Percentiles rank a stretch among this genome's conserved stretches.
phyloP scores from a whole-genome alignment of 129 eudicot genomes.

The Calendula officinalis region DNA sequence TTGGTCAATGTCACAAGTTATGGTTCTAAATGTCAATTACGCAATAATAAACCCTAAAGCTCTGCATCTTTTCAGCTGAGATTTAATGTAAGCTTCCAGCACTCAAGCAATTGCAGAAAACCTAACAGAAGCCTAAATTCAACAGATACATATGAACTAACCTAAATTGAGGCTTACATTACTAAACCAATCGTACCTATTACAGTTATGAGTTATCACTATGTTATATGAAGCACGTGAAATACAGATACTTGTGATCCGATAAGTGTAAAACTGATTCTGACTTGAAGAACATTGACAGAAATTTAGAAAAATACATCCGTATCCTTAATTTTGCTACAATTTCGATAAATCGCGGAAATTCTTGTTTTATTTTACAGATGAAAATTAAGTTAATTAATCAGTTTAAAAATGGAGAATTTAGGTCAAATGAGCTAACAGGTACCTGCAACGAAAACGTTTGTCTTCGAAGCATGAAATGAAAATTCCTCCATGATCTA shows the following conservation, averaged over 20 bases:
- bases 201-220: not conserved
- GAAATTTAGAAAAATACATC: not conserved
- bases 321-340: no score
- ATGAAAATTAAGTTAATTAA: no score
- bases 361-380: no score
- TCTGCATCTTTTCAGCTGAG: conserved; percentile 11
- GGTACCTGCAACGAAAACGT: conserved; percentile 3
- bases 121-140: conserved; percentile 2
- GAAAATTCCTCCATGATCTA: conserved; percentile 18
- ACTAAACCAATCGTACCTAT: not conserved
- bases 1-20: not conserved
- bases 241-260: not conserved
- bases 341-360: no score
- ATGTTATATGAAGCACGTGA: not conserved
- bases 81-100: not conserved
- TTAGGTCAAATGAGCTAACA: conserved; percentile 18
- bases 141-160: not conserved
- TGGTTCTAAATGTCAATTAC: conserved; percentile 11
- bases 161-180: not conserved
- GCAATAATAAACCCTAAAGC: not conserved
- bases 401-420: conserved; percentile 2
- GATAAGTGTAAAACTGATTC: not conserved
- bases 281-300: conserved; percentile 7
- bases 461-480: conserved; percentile 1
- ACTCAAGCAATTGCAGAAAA: conserved; percentile 2